phyloP scores from a whole-genome alignment of 225 moss, liverwort and hornwort species.

The Takakia lepidozioides region DNA sequence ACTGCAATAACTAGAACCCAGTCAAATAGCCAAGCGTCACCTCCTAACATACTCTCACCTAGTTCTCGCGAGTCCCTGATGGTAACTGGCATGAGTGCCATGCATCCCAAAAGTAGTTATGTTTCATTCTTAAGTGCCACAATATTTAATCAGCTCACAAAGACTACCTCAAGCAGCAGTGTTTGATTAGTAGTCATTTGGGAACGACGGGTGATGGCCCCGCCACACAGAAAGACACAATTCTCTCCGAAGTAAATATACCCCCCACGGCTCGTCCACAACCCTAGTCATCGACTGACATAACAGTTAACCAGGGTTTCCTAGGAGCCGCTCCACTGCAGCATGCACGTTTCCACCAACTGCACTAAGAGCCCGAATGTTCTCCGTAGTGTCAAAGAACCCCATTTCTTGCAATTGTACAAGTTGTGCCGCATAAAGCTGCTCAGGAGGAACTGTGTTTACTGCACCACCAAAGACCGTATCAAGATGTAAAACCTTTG shows the following conservation, averaged over 20 bases:
- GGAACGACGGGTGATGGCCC: conserved; percentile 12
- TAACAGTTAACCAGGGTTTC: conserved; percentile 55
- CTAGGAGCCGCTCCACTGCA: conserved; percentile 86
- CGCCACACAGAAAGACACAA: no score
- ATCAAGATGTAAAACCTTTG: not conserved
- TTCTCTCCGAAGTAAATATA: no score
- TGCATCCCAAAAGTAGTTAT: conserved; percentile 36
- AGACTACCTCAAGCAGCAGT: conserved; percentile 14
- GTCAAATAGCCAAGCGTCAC: conserved; percentile 25
- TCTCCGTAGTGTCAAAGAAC: conserved; percentile 85
- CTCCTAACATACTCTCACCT: conserved; percentile 49
- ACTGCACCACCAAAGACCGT: conserved; percentile 11
- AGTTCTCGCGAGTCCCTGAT: conserved; percentile 38
- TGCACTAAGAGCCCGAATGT: conserved; percentile 78
- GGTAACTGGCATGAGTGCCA: conserved; percentile 34
- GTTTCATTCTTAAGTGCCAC: conserved; percentile 19
- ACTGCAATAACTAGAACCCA: conserved; percentile 31
- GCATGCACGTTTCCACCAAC: conserved; percentile 92
- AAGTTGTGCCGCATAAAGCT: conserved; percentile 86
- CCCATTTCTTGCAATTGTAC: conserved; percentile 98
- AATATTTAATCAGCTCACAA: no score
- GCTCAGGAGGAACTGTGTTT: conserved; percentile 72
- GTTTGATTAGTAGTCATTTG: conserved; percentile 7
- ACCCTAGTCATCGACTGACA: conserved; percentile 8
- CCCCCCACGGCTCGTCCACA: conserved; percentile 9